A percentile compares a stretch with the other conserved stretches of the same genome.
Conservation (phyloP, 352 stramenopile species). For the Detonula confervacea region DNA sequence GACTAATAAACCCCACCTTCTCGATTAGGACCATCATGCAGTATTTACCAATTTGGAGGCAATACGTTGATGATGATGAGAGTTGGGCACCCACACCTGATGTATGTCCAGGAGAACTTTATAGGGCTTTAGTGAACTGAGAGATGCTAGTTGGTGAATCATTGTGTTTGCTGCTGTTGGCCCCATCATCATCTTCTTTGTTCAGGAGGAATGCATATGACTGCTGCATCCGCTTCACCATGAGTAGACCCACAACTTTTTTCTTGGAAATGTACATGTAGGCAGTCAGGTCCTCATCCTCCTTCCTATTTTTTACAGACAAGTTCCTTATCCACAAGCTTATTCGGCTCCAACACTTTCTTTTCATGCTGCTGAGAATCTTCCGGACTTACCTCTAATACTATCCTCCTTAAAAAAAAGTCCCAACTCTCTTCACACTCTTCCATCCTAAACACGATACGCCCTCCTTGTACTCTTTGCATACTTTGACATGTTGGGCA, state of each 20-base stretch:
- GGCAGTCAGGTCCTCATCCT: slow-evolving; percentile 10
- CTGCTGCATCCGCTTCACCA: slow-evolving; percentile 52
- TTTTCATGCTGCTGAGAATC: slow-evolving; percentile 45
- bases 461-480: slow-evolving; percentile 54
- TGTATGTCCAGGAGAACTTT: slow-evolving; percentile 67
- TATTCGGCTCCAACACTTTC: slow-evolving; percentile 49
- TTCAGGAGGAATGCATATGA: slow-evolving; percentile 49
- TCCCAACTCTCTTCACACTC: slow-evolving; percentile 24
- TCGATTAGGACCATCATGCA: slow-evolving; percentile 50
- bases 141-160: slow-evolving; percentile 23
- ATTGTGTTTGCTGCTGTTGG: slow-evolving; percentile 1
- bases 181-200: slow-evolving; percentile 1
- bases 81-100: slow-evolving; percentile 71
- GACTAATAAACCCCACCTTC: slow-evolving; percentile 77
- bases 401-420: slow-evolving; percentile 20
- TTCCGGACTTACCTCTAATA: slow-evolving; percentile 44
- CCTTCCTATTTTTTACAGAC: slow-evolving; percentile 39
- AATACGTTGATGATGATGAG: slow-evolving; percentile 54
- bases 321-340: slow-evolving; percentile 65
- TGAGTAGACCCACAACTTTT: slow-evolving; percentile 58
- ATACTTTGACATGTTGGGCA: slow-evolving; percentile 58
- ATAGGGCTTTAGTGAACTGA: slow-evolving; percentile 28
- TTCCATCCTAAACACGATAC: slow-evolving; percentile 53
- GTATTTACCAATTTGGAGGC: slow-evolving; percentile 63
- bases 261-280: slow-evolving; percentile 65